Evolutionary conservation across 2,329 filamentous ascomycete genomes (phyloP), one percentile per base, ranked within the genome.

Genomic region (Talaromyces sp.): DNA sequence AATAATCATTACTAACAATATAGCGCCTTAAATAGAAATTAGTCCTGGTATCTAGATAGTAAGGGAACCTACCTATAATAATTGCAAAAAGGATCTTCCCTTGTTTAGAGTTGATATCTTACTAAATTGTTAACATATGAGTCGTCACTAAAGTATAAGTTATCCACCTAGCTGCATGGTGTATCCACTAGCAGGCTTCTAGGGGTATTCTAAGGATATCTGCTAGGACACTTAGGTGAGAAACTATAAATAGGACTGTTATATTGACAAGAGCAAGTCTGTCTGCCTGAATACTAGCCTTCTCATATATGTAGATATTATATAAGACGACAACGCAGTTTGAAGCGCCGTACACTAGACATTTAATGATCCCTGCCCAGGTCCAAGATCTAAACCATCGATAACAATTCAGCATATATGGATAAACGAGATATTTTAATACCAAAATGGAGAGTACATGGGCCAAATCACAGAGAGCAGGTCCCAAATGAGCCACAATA

Each of bases 181-280:
- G 66, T 33, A 72, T 69, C 37, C 24, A 50, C 11, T 64, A 59
- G 65, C 58, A 72, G 31, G 63, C 61, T 14, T 41, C 37, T 41
- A 41, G 37, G 1, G 47, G 66, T 33, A 72, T 66, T 14, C 67
- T 66, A 52, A 71, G 62, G 39, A 69, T 47, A 41, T 70, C 65
- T 47, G 67, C 68, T 24, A 72, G 56, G 37, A 65, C 66, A 62
- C 66, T 66, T 4, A 70, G 57, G 41, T 73, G 68, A 49, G 66
- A 64, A 16, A 62, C 43, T 14, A 57, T 66, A 57, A 73, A 68
- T 49, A 64, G 68, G 60, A 70, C 68, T n/a, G 65, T 57, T 58
- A 72, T 43, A 56, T 72, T 72, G 11, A 73, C 35, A 13, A 73
- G 65, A 24, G 67, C 65, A 37, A 72, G 65, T 35, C 66, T 65